Evolutionary conservation across 148 eudicot species (phyloP), one percentile per base, ranked within the genome.

Genomic region (Talinum fruticosum): DNA sequence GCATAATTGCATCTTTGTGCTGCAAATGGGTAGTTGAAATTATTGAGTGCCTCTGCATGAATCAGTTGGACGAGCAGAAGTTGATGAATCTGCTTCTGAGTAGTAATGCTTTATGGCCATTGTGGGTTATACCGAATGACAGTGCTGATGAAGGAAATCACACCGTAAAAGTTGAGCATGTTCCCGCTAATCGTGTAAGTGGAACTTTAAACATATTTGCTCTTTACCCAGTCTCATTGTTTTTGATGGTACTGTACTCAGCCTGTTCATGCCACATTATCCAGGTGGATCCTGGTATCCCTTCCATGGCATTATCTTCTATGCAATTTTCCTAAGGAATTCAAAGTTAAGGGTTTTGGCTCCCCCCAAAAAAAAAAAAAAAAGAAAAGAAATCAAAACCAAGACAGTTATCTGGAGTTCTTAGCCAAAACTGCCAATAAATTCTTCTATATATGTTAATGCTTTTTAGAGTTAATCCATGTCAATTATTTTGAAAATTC

Each of bases 11-110:
- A 28, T 85, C 93, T 59, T 71, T 85, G 54, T 90, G 90, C 87
- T 87, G 90, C 87, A 80, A 77, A 65, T 93, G 92, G 92, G 73
- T 88, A 35, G 89, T 87, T 77, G 93, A 93, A 68, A 81, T 91
- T 81, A 78, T 86, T 75, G 84, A 83, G 45, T 74, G 81, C 84
- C 80, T 89, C 74, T 89, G 88, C 82, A 82, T 74, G 78, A 82
- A 84, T 85, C 85, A 82, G 71, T 74, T 79, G 57, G 97, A 96
- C 82, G 97, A 93, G 86, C 94, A 93, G 78, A 80, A 84, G 71
- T 78, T 93, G 79, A 78, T 96, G 54, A 93, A 96, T 77, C 75
- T 83, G 70, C 89, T 96, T 74, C 78, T 96, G 34, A 80, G 87
- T 66, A 78, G 83, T 78, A 81, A 85, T 89, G 87, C 83, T 62